These are phyloP conservation scores for Oldenlandia corymbosa DNA, from an alignment of 257 asterid species.

Conservation along the genomic window DNA sequence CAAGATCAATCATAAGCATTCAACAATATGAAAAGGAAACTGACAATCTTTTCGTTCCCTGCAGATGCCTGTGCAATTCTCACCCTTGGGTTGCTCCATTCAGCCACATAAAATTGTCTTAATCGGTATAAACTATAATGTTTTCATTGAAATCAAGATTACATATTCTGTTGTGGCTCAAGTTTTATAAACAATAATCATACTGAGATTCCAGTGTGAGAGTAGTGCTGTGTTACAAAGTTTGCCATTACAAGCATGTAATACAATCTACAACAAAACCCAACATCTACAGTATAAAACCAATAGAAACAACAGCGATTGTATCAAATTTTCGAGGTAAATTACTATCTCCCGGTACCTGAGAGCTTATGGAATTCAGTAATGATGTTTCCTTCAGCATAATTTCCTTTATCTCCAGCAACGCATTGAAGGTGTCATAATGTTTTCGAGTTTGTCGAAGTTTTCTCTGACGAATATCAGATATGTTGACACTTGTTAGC, in stretches of 20 bases:
- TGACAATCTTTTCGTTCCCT: no score
- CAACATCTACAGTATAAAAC: neutral
- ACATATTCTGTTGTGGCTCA: neutral
- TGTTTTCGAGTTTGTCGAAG: conserved; percentile 55
- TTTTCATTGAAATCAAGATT: neutral
- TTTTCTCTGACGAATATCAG: conserved; percentile 46
- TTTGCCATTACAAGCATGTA: no score
- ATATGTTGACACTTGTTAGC: conserved; percentile 16
- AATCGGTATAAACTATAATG: no score
- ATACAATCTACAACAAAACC: neutral
- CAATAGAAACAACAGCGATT: neutral
- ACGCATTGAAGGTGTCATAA: conserved; percentile 77
- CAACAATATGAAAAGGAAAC: no score
- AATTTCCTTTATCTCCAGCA: conserved; percentile 71
- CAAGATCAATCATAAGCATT: no score
- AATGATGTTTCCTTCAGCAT: conserved; percentile 84
- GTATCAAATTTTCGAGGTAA: conserved; percentile 7
- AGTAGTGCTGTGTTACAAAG: no score
- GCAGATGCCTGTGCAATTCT: no score
- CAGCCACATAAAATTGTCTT: no score
- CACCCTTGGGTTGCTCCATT: no score
- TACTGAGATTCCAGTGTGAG: neutral
- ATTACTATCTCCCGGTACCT: conserved; percentile 40
- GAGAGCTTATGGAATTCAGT: conserved; percentile 70
- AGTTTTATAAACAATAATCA: neutral